Evolutionary conservation across 768 basidiomycete genomes (phyloP), one percentile per base, ranked within the genome.

Genomic region (Calocybe indica): DNA sequence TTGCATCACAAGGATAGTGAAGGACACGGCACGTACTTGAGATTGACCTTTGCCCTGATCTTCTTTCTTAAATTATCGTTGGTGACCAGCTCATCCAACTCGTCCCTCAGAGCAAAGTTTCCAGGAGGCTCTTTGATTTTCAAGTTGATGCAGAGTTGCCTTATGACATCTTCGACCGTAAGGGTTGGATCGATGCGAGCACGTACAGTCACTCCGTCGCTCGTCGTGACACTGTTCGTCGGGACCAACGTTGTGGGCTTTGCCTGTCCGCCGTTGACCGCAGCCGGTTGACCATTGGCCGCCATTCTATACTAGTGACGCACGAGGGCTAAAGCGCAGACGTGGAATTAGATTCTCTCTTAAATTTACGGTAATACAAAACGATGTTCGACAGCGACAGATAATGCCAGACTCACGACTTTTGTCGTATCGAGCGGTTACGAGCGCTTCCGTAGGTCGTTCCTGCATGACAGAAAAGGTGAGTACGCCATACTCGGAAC

Each of bases 161-260:
- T 82, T 43, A 92, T 77, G 48, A 92, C 91, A 61, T 92, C 90
- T 45, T 87, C 82, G 44, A 91, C 90, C 5, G 84, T 81, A 30
- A 92, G 72, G 5, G 88, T 83, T 11, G 87, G 85, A 60, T 92
- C 90, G 54, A 92, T 92, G 50, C 90, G 80, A 8, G 88, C 83
- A 52, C 88, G 83, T 14, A 92, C 88, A 38, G 82, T 82, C 30
- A 76, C 56, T 37, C 88, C 88, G 13, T 88, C 83, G 47, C 74
- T 79, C 6, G 85, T 89, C 2, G 86, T 83, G 43, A 92, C 88
- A 48, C 76, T 88, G 65, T 92, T 92, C 7, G 90, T 92, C 6
- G 90, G 90, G 2, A 90, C 78, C 31, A 90, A 72, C 5, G 72
- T 62, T 5, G 69, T 66, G 9, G 78, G 59, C 63, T 74, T 74